Conservation (phyloP, 345 rosid genomes). For the Eucalyptus pauciflora region DNA sequence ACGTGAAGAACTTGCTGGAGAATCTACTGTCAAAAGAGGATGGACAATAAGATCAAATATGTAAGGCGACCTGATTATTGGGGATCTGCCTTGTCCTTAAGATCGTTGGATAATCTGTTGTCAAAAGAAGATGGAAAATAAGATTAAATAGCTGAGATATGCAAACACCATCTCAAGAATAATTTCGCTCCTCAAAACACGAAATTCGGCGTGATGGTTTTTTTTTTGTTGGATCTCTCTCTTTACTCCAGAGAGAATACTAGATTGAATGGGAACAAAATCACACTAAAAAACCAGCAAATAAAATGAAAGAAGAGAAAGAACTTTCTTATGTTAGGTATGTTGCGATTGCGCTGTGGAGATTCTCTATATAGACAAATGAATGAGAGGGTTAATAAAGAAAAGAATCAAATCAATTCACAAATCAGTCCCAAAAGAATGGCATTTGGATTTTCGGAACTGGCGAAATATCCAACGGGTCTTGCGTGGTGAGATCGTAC, state of each 20-base stretch:
- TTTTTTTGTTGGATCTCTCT: neutral
- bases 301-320: neutral
- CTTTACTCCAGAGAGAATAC: neutral
- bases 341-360: neutral
- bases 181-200: neutral
- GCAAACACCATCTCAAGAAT: neutral
- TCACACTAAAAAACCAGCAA: neutral
- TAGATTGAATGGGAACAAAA: neutral
- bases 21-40: neutral
- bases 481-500: neutral
- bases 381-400: neutral
- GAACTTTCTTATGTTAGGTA: neutral
- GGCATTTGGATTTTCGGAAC: neutral
- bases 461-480: neutral
- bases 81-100: neutral
- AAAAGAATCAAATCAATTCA: neutral
- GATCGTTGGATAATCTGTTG: neutral
- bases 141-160: neutral
- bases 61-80: neutral
- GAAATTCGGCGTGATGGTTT: too few relatives aligned
- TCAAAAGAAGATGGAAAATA: too few relatives aligned
- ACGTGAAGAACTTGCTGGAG: neutral
- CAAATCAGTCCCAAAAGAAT: neutral
- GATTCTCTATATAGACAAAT: neutral
- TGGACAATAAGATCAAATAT: neutral